Percentiles rank a stretch among this genome's conserved stretches.
Evolutionary conservation across 2,329 filamentous ascomycete species (phyloP).

Genomic region (Botryotinia convoluta): DNA sequence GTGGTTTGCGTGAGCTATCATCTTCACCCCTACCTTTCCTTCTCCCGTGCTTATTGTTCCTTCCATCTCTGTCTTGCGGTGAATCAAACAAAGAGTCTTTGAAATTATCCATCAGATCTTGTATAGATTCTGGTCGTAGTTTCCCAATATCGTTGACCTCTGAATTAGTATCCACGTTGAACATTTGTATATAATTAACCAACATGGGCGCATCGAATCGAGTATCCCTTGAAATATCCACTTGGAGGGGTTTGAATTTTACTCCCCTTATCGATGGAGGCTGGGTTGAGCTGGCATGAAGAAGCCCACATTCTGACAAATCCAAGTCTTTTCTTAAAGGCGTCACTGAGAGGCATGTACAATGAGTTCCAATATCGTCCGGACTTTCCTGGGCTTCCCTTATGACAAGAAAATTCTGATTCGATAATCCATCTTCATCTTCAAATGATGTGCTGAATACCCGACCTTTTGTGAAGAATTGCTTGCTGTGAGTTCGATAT

Average conservation of each 20-base stretch:
- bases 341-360: constrained; percentile 1
- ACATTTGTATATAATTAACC: constrained; percentile 1
- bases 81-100: neutral
- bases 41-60: neutral
- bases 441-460: neutral
- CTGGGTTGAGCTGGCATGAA: neutral
- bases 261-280: neutral
- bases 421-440: neutral
- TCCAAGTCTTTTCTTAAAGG: neutral
- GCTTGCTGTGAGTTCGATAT: neutral
- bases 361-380: neutral
- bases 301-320: neutral
- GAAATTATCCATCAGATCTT: constrained; percentile 3
- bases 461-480: neutral
- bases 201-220: neutral
- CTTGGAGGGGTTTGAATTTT: neutral
- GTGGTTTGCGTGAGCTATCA: neutral
- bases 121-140: neutral
- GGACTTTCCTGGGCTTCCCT: neutral
- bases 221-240: neutral
- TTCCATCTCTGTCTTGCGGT: neutral
- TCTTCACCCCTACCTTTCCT: neutral
- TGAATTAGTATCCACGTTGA: constrained; percentile 3
- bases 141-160: constrained; percentile 5
- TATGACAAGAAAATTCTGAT: neutral